Evolutionary conservation across 2,329 filamentous ascomycete genomes (phyloP), one percentile per base, ranked within the genome.

Genomic region (Aspergillus flavus): DNA sequence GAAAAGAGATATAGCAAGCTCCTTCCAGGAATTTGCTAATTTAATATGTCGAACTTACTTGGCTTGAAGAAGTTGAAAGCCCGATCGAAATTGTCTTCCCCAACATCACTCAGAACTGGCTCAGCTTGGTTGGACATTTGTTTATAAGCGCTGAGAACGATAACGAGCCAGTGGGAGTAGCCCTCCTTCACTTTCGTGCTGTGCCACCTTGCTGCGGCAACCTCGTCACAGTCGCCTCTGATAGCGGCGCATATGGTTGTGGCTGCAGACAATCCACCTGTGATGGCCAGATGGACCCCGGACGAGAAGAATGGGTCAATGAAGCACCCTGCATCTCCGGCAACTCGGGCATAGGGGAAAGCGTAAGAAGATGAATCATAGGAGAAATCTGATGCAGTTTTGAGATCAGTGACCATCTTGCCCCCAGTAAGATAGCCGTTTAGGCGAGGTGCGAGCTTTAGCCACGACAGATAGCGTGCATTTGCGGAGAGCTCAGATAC

Each of bases 221-320:
- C 10, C 69, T 85, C 82, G 53, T 69, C 65, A 45, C 68, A 74
- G 9, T 85, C 70, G 1, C 80, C 81, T 19, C 72, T 71, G 5
- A 75, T 72, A 0, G 76, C 67, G 0, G 82, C 81, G 4, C 68
- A 67, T 21, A 85, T 83, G 0, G 82, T 81, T 0, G 71, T 72
- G 1, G 82, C 82, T 0, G 83, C 82, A 0, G 82, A 81, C 0
- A 85, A 75, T 4, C 72, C 82, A 19, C 77, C 72, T 0, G 73
- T 63, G 0, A 84, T 41, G 1, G 83, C 83, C 1, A 85, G 70
- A 63, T 85, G 82, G 3, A 82, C 75, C 11, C 82, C 82, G 0
- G 82, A 84, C 0, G 80, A 82, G 71, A 84, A 85, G 62, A 76
- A 79, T 0, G 82, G 81, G 61, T 84, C 82, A 62, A 84, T 82